Evolutionary conservation across 805 yeast species (phyloP), one percentile per base, ranked within the genome.

Genomic region (Yarrowia osloensis): DNA sequence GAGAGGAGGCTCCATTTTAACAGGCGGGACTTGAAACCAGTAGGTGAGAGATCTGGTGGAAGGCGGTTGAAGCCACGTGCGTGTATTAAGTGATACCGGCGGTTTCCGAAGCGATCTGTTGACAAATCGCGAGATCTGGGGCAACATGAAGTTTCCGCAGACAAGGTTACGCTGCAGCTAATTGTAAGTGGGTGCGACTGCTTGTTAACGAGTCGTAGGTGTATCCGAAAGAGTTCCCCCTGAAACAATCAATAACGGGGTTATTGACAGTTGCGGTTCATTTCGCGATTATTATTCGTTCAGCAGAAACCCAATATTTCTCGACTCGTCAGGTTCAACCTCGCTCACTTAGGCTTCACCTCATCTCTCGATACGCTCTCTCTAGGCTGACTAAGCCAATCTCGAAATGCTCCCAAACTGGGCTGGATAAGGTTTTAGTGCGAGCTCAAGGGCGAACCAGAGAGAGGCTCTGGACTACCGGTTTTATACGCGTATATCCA

Each of bases 1-100:
- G 19, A 63, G 54, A 24, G 66, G 66, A 8, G 66, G 66, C 44
- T 44, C 66, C 66, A 61, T 61, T 29, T 15, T 44, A 13, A 17
- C 15, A 7, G 55, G 22, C 15, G 47, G 13, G 4, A 2, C 19
- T 39, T 28, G 26, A 15, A 40, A 39, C 37, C 37, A 39, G 19
- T 40, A 19, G 11, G 37, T 26, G 49, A 28, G 15, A 2, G 61
- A n/a, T 35, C 15, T 33, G 3, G 44, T 3, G 19, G 26, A 26
- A 9, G 11, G 15, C 17, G 22, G 28, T 13, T 13, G 11, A 19
- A 9, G 21, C 7, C n/a, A n/a, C n/a, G n/a, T n/a, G 7, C 24
- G 24, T 21, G 37, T 24, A 7, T 12, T 29, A 19, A 49, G 40
- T n/a, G n/a, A 13, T 13, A 31, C 21, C 2, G 57, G 44, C 44